Evolutionary conservation across 345 rosid species (phyloP), one percentile per base, ranked within the genome.

Genomic region (Melaleuca alternifolia): DNA sequence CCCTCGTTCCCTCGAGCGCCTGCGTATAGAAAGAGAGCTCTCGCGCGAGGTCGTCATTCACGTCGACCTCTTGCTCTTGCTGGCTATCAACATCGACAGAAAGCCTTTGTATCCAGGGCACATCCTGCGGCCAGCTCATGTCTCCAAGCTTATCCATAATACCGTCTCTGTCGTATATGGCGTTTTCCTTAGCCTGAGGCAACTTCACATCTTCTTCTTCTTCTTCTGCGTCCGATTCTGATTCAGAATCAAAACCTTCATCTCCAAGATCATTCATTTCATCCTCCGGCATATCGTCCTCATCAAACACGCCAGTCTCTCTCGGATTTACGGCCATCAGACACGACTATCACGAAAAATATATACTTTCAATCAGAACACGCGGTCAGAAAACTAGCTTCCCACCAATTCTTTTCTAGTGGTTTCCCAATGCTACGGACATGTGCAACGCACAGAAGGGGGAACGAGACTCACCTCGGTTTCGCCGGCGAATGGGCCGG

Each of bases 1-100:
- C 81, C 85, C 93, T 92, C 4, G 97, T 92, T 57, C 98, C 98
- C 88, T 94, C 96, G 62, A 94, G 88, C 10, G 98, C 98, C 90
- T 96, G 98, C 3, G 94, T 94, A 89, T 94, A 96, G 86, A 97
- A 94, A 10, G 96, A 89, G 41, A 92, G 92, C 91, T 96, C 98
- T 30, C 98, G 92, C 2, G 91, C 89, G 48, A 95, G 92, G 87
- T 97, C 99, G 84, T 97, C 98, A 84, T 96, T 97, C 54, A 96
- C 99, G 87, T 95, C 99, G 18, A 97, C 95, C 28, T 92, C 93
- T 90, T 93, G 93, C 41, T 92, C 93, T 89, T 93, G 94, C 88
- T 89, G 96, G 62, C 92, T 96, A 14, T 93, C 93, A 59, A 93
- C 83, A 82, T 92, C 97, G 21, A 96, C 50, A 8, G 94, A 84